A percentile compares a stretch with the other conserved stretches of the same genome.
These are phyloP conservation scores for Aspergillus eucalypticola DNA, from an alignment of 2,329 filamentous ascomycete species.

Conservation along the genomic window DNA sequence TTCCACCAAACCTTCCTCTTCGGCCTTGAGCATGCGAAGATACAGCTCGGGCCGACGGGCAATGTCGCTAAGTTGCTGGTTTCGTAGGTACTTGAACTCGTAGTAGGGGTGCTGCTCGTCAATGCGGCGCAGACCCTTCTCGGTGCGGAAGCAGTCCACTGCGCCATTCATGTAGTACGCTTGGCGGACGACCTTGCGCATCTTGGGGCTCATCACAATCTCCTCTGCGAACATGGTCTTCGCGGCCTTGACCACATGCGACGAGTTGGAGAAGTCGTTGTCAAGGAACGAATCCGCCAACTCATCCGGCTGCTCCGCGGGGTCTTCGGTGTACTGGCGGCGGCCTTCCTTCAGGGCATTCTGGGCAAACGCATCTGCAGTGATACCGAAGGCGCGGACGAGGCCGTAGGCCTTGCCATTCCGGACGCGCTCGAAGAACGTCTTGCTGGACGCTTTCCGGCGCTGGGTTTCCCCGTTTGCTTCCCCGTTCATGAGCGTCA, in stretches of 20 bases:
- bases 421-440: constrained; percentile 80
- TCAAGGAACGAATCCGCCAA: constrained; percentile 77
- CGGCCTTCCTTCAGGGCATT: constrained; percentile 79
- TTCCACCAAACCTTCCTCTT: constrained; percentile 88
- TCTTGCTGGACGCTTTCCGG: constrained; percentile 78
- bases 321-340: constrained; percentile 82
- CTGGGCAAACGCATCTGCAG: constrained; percentile 81
- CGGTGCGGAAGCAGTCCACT: constrained; percentile 85
- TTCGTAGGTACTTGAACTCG: constrained; percentile 93
- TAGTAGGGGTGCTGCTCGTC: constrained; percentile 96
- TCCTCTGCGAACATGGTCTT: constrained; percentile 91
- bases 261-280: constrained; percentile 72
- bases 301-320: constrained; percentile 75
- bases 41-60: constrained; percentile 84
- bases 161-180: constrained; percentile 81
- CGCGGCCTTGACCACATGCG: constrained; percentile 74
- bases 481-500: constrained; percentile 62
- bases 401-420: constrained; percentile 77
- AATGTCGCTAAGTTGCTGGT: constrained; percentile 80
- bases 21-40: constrained; percentile 94
- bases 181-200: constrained; percentile 82
- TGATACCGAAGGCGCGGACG: constrained; percentile 87
- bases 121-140: constrained; percentile 90
- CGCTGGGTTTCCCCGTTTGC: constrained; percentile 68
- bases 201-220: constrained; percentile 79